Percentiles rank a stretch among this genome's conserved stretches.
Evolutionary conservation across 441 rosid genomes (phyloP).

Genomic region (Adansonia madagascariensis): DNA sequence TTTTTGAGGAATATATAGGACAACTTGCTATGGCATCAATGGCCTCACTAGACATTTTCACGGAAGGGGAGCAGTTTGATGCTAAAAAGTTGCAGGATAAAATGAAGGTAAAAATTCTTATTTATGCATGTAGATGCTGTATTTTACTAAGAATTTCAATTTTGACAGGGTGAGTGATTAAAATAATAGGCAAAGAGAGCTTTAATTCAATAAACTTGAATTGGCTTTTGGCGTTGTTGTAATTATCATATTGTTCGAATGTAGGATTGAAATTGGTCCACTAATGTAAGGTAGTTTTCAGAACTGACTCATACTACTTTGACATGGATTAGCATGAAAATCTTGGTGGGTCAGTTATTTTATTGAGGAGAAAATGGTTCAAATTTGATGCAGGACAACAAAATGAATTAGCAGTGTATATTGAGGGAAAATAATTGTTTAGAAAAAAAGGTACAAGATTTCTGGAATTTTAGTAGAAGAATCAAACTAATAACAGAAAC

Average conservation of each 20-base stretch:
- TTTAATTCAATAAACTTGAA: not conserved
- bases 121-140: slow-evolving; percentile 10
- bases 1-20: slow-evolving; percentile 91
- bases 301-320: not conserved
- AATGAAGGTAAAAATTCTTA: slow-evolving; percentile 58
- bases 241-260: not conserved
- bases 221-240: not conserved
- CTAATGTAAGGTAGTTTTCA: not conserved
- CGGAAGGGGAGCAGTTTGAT: slow-evolving; percentile 90
- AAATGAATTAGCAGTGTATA: not conserved
- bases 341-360: not conserved
- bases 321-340: slow-evolving; percentile 4
- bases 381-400: not conserved
- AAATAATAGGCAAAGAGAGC: slow-evolving; percentile 4
- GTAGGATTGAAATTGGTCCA: not conserved
- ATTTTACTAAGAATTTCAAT: not conserved
- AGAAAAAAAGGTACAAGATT: slow-evolving; percentile 1
- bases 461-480: not conserved
- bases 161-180: not conserved
- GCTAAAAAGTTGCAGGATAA: slow-evolving; percentile 84
- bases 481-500: slow-evolving; percentile 3
- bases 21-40: slow-evolving; percentile 98
- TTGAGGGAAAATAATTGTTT: not conserved
- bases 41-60: slow-evolving; percentile 88
- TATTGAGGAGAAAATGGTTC: not conserved